Conservation (phyloP, 306 rosid genomes). For the Corylus americana region DNA sequence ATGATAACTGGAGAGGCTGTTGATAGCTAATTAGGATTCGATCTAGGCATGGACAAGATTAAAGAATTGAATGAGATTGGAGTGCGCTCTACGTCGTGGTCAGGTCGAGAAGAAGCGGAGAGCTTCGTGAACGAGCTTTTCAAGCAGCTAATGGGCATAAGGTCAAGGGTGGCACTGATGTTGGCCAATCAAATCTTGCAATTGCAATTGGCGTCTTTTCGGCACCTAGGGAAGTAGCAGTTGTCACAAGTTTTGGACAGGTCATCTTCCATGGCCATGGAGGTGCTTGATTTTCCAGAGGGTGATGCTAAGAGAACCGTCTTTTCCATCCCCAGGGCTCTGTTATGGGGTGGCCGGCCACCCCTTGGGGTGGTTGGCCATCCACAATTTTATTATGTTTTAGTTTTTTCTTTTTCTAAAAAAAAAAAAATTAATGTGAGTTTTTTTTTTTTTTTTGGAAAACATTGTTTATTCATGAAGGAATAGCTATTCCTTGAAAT, state of each 20-base stretch:
- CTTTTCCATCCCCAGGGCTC: neutral
- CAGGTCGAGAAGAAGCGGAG: slow-evolving; percentile 45
- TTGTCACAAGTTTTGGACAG: slow-evolving; percentile 49
- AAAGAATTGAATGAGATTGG: slow-evolving; percentile 64
- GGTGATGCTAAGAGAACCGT: slow-evolving; percentile 11
- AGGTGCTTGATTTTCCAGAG: slow-evolving; percentile 38
- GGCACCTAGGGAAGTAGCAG: slow-evolving; percentile 81
- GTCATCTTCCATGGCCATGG: slow-evolving; percentile 39
- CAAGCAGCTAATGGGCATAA: slow-evolving; percentile 59
- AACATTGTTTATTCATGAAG: too few relatives aligned
- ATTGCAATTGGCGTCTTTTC: slow-evolving; percentile 72
- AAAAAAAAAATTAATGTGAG: too few relatives aligned
- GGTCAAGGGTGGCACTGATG: slow-evolving; percentile 86
- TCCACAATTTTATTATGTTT: too few relatives aligned
- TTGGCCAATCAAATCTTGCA: slow-evolving; percentile 80
- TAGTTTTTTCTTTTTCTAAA: too few relatives aligned
- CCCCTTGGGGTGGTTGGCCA: too few relatives aligned
- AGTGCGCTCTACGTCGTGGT: slow-evolving; percentile 33
- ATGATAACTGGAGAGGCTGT: slow-evolving; percentile 29
- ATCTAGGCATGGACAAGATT: slow-evolving; percentile 50
- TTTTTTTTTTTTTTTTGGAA: too few relatives aligned
- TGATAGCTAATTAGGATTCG: slow-evolving; percentile 15
- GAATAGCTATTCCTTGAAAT: too few relatives aligned
- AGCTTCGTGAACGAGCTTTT: slow-evolving; percentile 62
- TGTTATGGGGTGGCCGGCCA: too few relatives aligned